phyloP scores from a whole-genome alignment of 2,329 filamentous ascomycete species.

The Fusarium sulawesiense region DNA sequence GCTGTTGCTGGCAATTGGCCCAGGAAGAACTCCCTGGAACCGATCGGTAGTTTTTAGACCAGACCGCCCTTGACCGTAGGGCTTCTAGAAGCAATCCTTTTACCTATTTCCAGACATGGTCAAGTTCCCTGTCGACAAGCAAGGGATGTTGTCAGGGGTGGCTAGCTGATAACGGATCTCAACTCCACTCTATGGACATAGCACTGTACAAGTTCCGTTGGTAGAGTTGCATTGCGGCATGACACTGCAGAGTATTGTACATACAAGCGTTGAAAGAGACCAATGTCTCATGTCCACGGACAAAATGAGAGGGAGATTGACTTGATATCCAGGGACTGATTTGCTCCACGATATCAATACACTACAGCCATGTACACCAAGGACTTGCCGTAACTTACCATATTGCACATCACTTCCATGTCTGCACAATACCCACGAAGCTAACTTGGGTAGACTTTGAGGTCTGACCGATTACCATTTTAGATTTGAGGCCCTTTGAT shows the following conservation, averaged over 20 bases:
- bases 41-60: slow-evolving; percentile 8
- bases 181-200: neutral
- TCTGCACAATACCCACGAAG: neutral
- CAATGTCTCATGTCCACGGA: neutral
- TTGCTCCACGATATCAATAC: neutral
- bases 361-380: neutral
- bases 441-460: neutral
- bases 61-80: neutral
- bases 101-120: slow-evolving; percentile 2
- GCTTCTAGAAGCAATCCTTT: slow-evolving; percentile 27
- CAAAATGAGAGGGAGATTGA: neutral
- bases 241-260: neutral
- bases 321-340: neutral
- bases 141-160: neutral
- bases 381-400: neutral
- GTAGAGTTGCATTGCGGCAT: slow-evolving; percentile 6
- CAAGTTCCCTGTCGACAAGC: neutral
- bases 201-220: neutral
- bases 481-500: slow-evolving; percentile 23
- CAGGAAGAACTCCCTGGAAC: neutral
- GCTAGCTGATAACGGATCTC: neutral
- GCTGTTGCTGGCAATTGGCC: slow-evolving; percentile 10
- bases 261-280: neutral
- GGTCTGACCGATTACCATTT: slow-evolving; percentile 25
- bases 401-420: neutral